Conservation (phyloP, 306 rosid species). For the Prinsepia uniflora region DNA sequence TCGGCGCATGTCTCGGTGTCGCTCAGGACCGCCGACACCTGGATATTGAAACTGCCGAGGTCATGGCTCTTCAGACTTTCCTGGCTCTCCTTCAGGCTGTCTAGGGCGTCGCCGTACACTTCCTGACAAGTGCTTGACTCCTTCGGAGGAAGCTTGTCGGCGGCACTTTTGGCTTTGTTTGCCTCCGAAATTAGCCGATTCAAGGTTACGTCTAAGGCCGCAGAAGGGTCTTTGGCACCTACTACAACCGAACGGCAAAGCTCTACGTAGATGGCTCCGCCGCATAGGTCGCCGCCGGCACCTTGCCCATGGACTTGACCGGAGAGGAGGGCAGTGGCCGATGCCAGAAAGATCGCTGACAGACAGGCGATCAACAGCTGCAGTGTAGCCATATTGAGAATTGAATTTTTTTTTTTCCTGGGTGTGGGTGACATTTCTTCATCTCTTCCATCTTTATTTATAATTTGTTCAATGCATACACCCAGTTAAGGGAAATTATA, state of each 20-base stretch:
- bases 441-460: too few species aligned
- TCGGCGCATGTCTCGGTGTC: constrained; percentile 3
- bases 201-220: not conserved
- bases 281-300: constrained; percentile 4
- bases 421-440: too few species aligned
- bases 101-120: not conserved
- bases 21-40: constrained; percentile 11
- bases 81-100: constrained; percentile 1
- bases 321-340: not conserved
- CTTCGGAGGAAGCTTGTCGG: not conserved
- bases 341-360: constrained; percentile 23
- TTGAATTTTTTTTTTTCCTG: too few species aligned
- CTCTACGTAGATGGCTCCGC: not conserved
- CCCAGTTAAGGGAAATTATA: too few species aligned
- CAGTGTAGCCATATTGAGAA: too few species aligned
- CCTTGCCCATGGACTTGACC: constrained; percentile 2
- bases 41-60: not conserved
- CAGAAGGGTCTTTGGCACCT: not conserved
- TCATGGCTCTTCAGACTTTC: not conserved
- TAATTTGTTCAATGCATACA: too few species aligned
- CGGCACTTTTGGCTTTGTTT: not conserved
- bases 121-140: not conserved
- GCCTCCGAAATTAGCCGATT: not conserved
- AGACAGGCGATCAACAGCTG: not conserved
- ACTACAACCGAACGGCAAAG: not conserved